These are phyloP conservation scores for Neoconidiobolus thromboides DNA, from an alignment of 371 early-diverging fungal species.

Conservation along the genomic window DNA sequence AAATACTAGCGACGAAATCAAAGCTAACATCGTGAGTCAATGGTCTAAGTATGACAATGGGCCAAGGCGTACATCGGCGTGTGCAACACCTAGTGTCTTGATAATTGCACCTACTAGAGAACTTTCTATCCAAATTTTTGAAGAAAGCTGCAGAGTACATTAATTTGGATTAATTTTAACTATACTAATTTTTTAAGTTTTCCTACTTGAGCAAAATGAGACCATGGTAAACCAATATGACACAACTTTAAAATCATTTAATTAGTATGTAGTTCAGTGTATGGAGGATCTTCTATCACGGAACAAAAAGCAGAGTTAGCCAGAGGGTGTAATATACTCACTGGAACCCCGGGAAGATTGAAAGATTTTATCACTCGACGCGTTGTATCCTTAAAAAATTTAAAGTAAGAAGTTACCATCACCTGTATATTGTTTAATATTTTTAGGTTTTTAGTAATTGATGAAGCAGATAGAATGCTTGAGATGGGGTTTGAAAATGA, in stretches of 20 bases:
- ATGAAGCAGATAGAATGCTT: conserved; percentile 2
- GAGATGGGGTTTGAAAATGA: not conserved
- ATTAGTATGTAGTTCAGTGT: not conserved
- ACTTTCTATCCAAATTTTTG: not conserved
- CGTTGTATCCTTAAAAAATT: not conserved
- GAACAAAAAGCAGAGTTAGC: not conserved
- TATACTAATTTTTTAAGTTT: not conserved
- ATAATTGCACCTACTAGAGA: conserved; percentile 2
- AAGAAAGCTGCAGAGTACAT: not conserved
- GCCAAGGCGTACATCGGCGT: not conserved
- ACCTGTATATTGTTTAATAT: not conserved
- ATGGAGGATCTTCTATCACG: not conserved
- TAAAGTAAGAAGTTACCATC: not conserved
- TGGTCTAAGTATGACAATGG: not conserved
- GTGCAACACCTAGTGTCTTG: not conserved
- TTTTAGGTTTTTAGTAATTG: conserved; percentile 17
- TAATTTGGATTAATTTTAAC: not conserved
- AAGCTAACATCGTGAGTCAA: not conserved
- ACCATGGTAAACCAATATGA: conserved; percentile 17
- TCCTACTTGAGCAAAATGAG: not conserved
- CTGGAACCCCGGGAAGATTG: conserved; percentile 1
- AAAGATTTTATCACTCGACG: not conserved
- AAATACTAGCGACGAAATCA: not conserved
- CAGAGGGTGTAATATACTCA: not conserved
- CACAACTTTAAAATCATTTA: conserved; percentile 17